phyloP scores from a whole-genome alignment of 2,329 filamentous ascomycete species.

The Cercospora beticola region DNA sequence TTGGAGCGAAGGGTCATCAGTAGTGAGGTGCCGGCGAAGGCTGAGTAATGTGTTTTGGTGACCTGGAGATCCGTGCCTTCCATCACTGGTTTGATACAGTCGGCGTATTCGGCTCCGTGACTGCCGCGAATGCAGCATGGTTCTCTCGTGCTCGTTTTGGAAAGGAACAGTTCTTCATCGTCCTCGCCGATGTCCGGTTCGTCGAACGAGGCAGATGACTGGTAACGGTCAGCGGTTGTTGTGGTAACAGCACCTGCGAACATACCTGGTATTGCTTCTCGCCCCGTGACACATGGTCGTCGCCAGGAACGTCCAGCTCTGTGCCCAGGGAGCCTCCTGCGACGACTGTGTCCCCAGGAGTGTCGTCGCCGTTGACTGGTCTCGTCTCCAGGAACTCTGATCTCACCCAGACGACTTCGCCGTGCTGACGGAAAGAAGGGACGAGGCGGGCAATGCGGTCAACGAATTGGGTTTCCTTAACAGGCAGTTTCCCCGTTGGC shows the following conservation, averaged over 20 bases:
- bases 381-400: slow-evolving; percentile 60
- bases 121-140: slow-evolving; percentile 46
- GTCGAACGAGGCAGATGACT: slow-evolving; percentile 14
- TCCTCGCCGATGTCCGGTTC: slow-evolving; percentile 30
- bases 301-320: slow-evolving; percentile 3
- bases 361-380: slow-evolving; percentile 23
- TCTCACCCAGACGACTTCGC: slow-evolving; percentile 80
- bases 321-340: slow-evolving; percentile 21
- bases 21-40: slow-evolving; percentile 72
- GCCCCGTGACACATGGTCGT: neutral
- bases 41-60: slow-evolving; percentile 81
- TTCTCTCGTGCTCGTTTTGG: slow-evolving; percentile 39
- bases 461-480: slow-evolving; percentile 64
- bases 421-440: slow-evolving; percentile 68
- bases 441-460: slow-evolving; percentile 66
- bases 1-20: slow-evolving; percentile 77
- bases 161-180: slow-evolving; percentile 50
- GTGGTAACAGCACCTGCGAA: neutral
- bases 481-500: slow-evolving; percentile 64
- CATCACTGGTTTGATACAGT: slow-evolving; percentile 51
- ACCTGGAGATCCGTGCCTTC: slow-evolving; percentile 54
- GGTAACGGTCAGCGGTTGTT: slow-evolving; percentile 9
- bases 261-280: slow-evolving; percentile 21
- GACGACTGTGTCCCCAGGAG: slow-evolving; percentile 30
- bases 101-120: slow-evolving; percentile 52